Percentiles rank a stretch among this genome's conserved stretches.
Conservation (phyloP, 805 yeast species). For the Isabelozyma rhagii region DNA sequence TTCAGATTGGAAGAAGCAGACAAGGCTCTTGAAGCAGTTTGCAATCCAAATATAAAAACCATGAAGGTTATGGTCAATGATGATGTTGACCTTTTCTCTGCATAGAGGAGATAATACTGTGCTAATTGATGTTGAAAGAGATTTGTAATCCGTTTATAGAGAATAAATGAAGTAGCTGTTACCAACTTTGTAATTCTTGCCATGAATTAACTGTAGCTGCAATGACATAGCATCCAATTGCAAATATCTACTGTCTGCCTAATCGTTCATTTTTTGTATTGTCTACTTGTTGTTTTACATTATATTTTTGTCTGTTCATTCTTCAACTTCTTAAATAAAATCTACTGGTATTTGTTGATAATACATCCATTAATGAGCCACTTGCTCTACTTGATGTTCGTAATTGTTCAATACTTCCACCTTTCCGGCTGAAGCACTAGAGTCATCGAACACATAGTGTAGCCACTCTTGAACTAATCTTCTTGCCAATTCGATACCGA, state of each 20-base stretch:
- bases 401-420: conserved; percentile 29
- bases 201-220: too few species aligned
- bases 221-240: too few species aligned
- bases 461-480: conserved; percentile 45
- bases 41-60: conserved; percentile 1
- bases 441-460: conserved; percentile 36
- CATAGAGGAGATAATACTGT: too few species aligned
- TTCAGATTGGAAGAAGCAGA: conserved; percentile 46
- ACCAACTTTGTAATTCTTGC: too few species aligned
- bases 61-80: conserved; percentile 3
- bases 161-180: too few species aligned
- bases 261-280: too few species aligned
- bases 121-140: too few species aligned
- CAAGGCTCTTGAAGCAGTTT: conserved; percentile 36
- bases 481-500: conserved; percentile 42
- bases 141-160: too few species aligned
- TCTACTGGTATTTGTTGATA: neutral
- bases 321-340: too few species aligned
- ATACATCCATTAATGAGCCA: neutral
- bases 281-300: too few species aligned
- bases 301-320: too few species aligned
- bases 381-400: conserved; percentile 10
- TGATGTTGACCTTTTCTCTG: conserved; percentile 1
- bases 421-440: conserved; percentile 40
- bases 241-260: too few species aligned